Conservation (phyloP, 257 asterid species). For the Solanum bulbocastanum region DNA sequence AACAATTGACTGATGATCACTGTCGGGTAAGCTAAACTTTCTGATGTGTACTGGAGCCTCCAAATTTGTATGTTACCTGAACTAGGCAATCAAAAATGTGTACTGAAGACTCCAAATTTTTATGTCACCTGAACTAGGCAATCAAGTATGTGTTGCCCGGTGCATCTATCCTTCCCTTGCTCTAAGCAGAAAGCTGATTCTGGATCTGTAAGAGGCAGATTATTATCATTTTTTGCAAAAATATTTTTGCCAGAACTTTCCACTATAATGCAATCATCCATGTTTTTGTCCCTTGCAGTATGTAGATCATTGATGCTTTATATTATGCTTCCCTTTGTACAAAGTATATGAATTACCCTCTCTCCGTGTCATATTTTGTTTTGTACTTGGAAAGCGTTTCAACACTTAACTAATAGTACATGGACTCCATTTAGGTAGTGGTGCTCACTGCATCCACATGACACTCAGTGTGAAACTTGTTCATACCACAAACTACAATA, state of each 20-base stretch:
- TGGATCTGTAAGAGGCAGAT: neutral
- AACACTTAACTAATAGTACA: neutral
- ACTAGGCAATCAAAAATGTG: neutral
- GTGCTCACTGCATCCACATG: neutral
- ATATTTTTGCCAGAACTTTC: neutral
- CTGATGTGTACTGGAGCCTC: conserved; percentile 1
- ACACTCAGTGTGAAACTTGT: neutral
- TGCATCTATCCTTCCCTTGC: neutral
- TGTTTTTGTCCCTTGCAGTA: neutral
- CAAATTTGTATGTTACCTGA: neutral
- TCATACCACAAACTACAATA: neutral
- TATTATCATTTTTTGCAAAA: neutral
- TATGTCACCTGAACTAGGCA: neutral
- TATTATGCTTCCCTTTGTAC: neutral
- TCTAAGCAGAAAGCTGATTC: neutral
- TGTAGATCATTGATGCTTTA: neutral
- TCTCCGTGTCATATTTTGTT: neutral
- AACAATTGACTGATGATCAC: conserved; percentile 75
- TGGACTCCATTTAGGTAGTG: neutral
- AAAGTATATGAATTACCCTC: neutral
- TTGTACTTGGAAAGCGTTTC: neutral
- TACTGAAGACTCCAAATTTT: neutral
- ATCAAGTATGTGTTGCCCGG: neutral
- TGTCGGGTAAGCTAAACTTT: conserved; percentile 78
- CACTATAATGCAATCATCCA: neutral